A percentile compares a stretch with the other conserved stretches of the same genome.
These are phyloP conservation scores for Desmodesmus armatus DNA, from an alignment of 139 green algal species.

Conservation along the genomic window DNA sequence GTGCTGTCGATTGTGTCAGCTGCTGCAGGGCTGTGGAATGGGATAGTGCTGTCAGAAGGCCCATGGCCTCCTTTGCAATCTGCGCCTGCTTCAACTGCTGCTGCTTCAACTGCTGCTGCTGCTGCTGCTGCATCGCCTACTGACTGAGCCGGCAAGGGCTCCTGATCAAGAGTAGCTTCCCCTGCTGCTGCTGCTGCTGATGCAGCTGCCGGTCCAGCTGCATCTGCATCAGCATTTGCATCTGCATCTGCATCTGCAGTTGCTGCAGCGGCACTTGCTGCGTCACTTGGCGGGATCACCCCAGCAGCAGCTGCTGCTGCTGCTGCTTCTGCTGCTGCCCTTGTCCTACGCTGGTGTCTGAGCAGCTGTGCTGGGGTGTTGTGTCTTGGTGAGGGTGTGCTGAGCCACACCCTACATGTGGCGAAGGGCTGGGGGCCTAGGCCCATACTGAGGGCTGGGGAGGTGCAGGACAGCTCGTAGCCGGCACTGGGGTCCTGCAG, in stretches of 20 bases:
- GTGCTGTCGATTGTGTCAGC: neutral
- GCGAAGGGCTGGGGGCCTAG: constrained; percentile 17
- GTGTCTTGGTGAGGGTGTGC: neutral
- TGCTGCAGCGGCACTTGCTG: neutral
- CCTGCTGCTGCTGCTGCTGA: neutral
- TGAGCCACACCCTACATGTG: constrained; percentile 25
- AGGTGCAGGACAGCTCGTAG: constrained; percentile 3
- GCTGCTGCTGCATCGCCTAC: too few relatives aligned
- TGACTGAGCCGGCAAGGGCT: too few relatives aligned
- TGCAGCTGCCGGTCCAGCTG: neutral
- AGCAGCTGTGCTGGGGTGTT: neutral
- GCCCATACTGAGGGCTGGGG: constrained; percentile 13
- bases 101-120: too few relatives aligned
- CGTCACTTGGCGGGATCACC: too few relatives aligned
- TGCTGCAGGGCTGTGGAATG: too few relatives aligned
- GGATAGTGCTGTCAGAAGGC: too few relatives aligned
- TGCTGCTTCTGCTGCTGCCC: neutral
- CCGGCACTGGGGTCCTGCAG: constrained; percentile 6
- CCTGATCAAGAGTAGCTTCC: too few relatives aligned
- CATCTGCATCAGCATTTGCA: neutral
- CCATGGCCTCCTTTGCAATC: too few relatives aligned
- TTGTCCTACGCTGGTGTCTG: neutral
- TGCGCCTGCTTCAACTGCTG: too few relatives aligned
- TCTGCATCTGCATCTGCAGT: neutral
- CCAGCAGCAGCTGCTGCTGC: neutral